Percentiles rank a stretch among this genome's conserved stretches.
These are phyloP conservation scores for Orbilia ellipsospora DNA, from an alignment of 2,329 filamentous ascomycete genomes.

Conservation along the genomic window DNA sequence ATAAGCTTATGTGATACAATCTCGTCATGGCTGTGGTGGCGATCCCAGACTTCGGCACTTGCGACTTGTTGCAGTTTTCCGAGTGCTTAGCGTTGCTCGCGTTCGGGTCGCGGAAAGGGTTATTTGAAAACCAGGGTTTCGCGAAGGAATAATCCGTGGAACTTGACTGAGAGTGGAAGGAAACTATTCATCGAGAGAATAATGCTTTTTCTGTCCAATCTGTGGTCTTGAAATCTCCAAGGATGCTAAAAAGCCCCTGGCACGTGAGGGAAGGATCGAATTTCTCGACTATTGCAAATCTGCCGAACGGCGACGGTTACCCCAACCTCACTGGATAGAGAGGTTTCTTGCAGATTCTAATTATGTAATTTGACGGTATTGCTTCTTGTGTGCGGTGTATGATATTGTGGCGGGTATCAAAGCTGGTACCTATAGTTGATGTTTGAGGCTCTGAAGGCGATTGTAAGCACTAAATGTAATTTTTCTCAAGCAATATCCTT, in stretches of 20 bases:
- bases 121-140: slow-evolving; percentile 4
- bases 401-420: neutral
- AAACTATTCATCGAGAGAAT: neutral
- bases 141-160: neutral
- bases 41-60: slow-evolving; percentile 9
- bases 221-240: neutral
- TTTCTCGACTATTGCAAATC: neutral
- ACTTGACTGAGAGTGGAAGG: neutral
- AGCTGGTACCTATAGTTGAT: too few species aligned
- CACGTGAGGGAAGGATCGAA: slow-evolving; percentile 5
- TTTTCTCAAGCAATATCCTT: neutral
- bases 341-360: neutral
- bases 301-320: slow-evolving; percentile 5
- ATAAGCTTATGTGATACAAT: slow-evolving; percentile 7
- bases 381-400: neutral
- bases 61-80: neutral
- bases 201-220: neutral
- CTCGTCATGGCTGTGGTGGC: slow-evolving; percentile 6
- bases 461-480: slow-evolving; percentile 18
- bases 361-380: neutral
- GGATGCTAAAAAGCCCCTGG: slow-evolving; percentile 1
- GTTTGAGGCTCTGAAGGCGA: slow-evolving; percentile 10
- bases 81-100: neutral
- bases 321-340: neutral
- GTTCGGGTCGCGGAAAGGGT: neutral